Base-by-base conservation (phyloP, 441 rosid genomes). In the Populus hybrid region DNA sequence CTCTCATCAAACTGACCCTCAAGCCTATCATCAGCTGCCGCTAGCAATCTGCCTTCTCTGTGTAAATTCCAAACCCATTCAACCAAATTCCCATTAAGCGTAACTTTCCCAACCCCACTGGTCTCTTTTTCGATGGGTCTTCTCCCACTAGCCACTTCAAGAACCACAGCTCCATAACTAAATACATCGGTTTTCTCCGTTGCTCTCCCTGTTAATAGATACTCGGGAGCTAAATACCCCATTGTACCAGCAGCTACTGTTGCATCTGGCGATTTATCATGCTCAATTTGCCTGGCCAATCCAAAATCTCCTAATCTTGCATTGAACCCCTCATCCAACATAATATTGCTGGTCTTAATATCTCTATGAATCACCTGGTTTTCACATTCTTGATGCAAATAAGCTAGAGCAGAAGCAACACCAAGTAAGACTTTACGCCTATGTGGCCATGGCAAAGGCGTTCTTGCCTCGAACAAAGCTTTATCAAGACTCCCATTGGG, bases 181-280 rank as follows among this genome's bases (percentile, higher is more conserved):
- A 88, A 96, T 56, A 91, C 96, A 68, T 96, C 99, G 2, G 97
- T 91, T 82, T 94, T 92, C 72, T 94, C 99, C 0, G 91, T 85
- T 0, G 98, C 99, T 80, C 97, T 86, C 33, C 99, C 98, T 1
- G 99, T 96, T 6, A 88, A 74, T 7, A 96, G 82, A 78, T 96
- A 94, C 78, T 95, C 99, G 2, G 99, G 99, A n/a, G 99, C 99
- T 64, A 95, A 83, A 71, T 95, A 95, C 31, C 99, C 99, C 99
- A 96, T 96, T 23, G 99, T 96, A 14, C 99, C 99, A 0, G 99
- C 99, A 1, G 98, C 99, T 16, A 89, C 94, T 3, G 98, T 94
- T 20, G 98, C 98, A 33, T 94, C 94, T 0, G 99, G 96, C 0
- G 99, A 94, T 68, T 91, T 93, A 69, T 91, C 94, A 42, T 96